phyloP scores from a whole-genome alignment of 371 early-diverging fungal genomes.

The Mortierella sp. region DNA sequence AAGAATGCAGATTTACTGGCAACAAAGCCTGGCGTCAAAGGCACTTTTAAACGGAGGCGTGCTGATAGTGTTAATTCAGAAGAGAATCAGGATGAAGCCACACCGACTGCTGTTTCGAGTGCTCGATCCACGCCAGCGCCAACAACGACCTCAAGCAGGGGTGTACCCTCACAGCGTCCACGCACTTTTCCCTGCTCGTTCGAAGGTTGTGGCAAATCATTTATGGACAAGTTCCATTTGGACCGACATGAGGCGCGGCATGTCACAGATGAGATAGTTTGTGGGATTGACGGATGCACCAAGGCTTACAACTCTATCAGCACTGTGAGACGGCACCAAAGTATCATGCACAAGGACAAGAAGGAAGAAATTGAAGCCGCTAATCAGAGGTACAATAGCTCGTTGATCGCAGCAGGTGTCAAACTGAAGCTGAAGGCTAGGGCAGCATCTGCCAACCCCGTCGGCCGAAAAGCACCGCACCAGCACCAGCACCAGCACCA shows the following conservation, averaged over 20 bases:
- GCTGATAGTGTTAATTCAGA: slow-evolving; percentile 1
- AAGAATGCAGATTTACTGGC: background rate
- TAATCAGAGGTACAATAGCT: background rate
- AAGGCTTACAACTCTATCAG: slow-evolving; percentile 53
- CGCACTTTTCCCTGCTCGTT: slow-evolving; percentile 45
- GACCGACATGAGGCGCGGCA: slow-evolving; percentile 48
- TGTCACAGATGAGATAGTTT: slow-evolving; percentile 47
- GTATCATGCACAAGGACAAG: slow-evolving; percentile 44
- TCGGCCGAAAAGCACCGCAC: no score
- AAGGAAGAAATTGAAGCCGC: slow-evolving; percentile 23
- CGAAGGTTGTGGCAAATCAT: slow-evolving; percentile 45
- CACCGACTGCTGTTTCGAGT: slow-evolving; percentile 5
- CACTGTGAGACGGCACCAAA: slow-evolving; percentile 50
- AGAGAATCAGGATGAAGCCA: slow-evolving; percentile 5
- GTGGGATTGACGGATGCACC: slow-evolving; percentile 54
- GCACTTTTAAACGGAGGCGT: slow-evolving; percentile 10
- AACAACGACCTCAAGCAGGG: background rate
- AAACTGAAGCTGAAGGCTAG: no score
- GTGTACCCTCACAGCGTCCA: slow-evolving; percentile 15
- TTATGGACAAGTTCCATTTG: slow-evolving; percentile 53
- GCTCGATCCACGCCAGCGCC: slow-evolving; percentile 30
- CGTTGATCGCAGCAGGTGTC: no score
- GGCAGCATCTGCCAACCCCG: no score
- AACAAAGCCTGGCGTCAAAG: background rate
- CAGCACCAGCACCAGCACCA: no score